These are phyloP conservation scores for Synchytrium microbalum DNA, from an alignment of 371 early-diverging fungal species.

Conservation along the genomic window DNA sequence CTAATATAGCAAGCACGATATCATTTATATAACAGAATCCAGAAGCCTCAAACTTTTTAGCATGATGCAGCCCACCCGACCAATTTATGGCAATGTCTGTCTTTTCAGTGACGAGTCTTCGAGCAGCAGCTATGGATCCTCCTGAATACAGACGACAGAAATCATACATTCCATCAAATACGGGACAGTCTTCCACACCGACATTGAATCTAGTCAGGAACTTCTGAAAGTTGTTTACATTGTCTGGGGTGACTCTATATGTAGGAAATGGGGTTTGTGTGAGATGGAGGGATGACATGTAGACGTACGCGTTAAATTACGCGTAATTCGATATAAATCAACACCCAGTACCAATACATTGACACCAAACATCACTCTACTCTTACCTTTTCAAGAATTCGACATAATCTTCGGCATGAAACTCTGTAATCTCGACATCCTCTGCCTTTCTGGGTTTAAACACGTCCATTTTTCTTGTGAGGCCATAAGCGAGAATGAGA, in stretches of 20 bases:
- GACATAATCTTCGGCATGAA: conserved; percentile 96
- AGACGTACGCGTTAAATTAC: not conserved
- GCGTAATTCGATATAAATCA: too few species aligned
- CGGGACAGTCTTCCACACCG: conserved; percentile 92
- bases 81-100: conserved; percentile 76
- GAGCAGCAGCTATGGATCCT: conserved; percentile 64
- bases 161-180: conserved; percentile 94
- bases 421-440: conserved; percentile 91
- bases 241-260: conserved; percentile 82
- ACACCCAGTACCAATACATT: not conserved
- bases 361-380: not conserved
- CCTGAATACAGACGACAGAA: conserved; percentile 77
- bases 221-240: conserved; percentile 56
- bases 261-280: too few species aligned
- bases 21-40: conserved; percentile 95
- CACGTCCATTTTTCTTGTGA: conserved; percentile 92
- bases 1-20: conserved; percentile 79
- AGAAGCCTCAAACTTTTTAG: conserved; percentile 79
- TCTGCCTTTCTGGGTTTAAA: conserved; percentile 81
- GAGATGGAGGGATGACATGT: not conserved
- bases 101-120: conserved; percentile 43
- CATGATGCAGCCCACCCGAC: conserved; percentile 86
- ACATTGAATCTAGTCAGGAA: conserved; percentile 71
- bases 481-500: conserved; percentile 89
- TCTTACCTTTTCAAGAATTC: conserved; percentile 86